Base-by-base conservation (phyloP, 371 early-diverging fungal genomes). In the Zychaea mexicana region DNA sequence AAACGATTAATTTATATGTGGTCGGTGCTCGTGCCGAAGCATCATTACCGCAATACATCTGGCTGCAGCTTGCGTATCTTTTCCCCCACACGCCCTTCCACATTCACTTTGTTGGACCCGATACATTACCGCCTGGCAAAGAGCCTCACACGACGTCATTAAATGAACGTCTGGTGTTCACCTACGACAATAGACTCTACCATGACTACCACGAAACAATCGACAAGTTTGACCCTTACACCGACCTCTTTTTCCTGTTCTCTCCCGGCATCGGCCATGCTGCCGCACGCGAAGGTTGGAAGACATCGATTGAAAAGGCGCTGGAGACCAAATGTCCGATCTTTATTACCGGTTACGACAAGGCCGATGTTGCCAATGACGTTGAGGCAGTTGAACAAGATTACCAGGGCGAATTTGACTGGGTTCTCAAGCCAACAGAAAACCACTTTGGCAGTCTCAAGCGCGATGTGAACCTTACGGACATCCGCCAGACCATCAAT, bases 61-160 rank as follows among this genome's bases (percentile, higher is more conserved):
- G 89, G 79, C 74, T 88, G 63, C 93, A 94, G 78, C 72, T 94
- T 27, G 84, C 88, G 13, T 90, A 92, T 55, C 71, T 93, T 57
- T 90, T 94, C 74, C 94, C 94, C 17, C 76, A 82, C 28, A 88
- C 88, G 17, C 85, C 91, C 13, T 88, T 94, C 82, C 90, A 90
- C 66, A 71, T 92, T n/a, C 87, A 91, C 64, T 92, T 94, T 72
- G 76, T 94, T 45, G 94, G 94, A 9, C 94, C 94, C 15, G 92
- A 94, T 70, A 85, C 90, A 39, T 79, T 89, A 38, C 87, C 91
- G 49, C 79, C 91, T 3, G 68, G 68, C 36, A 70, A 66, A 66
- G 70, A 79, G 31, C 79, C 84, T 22, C 69, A 78, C 52, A 83
- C 77, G 10, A 67, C 71, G 24, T 71, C 75, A 12, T 65, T 78